Evolutionary conservation across 2,329 filamentous ascomycete genomes (phyloP).

Genomic region (Colletotrichum agaves): DNA sequence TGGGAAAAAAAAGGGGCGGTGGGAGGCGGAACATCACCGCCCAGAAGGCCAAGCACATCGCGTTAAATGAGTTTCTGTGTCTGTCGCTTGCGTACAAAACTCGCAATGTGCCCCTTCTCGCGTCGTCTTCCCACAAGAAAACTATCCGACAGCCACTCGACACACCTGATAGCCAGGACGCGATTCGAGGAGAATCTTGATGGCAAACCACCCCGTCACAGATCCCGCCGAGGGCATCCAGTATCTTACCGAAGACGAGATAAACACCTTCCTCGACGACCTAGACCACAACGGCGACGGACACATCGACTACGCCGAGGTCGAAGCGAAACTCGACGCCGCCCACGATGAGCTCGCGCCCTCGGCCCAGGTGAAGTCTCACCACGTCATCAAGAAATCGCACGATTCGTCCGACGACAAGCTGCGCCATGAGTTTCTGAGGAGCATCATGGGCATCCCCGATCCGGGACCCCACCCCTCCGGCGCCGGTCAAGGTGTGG

Average conservation of each 20-base stretch:
- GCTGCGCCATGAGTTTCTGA: conserved; percentile 61
- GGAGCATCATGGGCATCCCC: conserved; percentile 58
- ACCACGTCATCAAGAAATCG: conserved; percentile 55
- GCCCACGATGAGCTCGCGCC: conserved; percentile 63
- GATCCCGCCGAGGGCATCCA: conserved; percentile 42
- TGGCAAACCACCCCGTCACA: conserved; percentile 43
- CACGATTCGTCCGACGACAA: conserved; percentile 41
- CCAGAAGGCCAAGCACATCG: conserved; percentile 28
- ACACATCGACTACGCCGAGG: conserved; percentile 61
- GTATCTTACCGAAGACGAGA: conserved; percentile 59
- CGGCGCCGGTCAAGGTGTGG: conserved; percentile 52
- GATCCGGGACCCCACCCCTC: conserved; percentile 57
- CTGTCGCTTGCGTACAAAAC: conserved; percentile 2
- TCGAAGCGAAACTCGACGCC: conserved; percentile 63
- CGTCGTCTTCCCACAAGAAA: neutral
- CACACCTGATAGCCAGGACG: neutral
- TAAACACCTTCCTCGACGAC: conserved; percentile 62
- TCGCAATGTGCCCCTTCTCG: neutral
- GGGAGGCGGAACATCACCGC: conserved; percentile 15
- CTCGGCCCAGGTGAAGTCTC: conserved; percentile 49
- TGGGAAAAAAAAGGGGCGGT: neutral
- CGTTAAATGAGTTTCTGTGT: conserved; percentile 4
- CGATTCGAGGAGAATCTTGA: neutral
- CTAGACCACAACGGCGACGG: conserved; percentile 64
- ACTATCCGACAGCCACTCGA: neutral